Evolutionary conservation across 352 stramenopile species (phyloP).

Genomic region (Phytophthora macrochlamydospora): DNA sequence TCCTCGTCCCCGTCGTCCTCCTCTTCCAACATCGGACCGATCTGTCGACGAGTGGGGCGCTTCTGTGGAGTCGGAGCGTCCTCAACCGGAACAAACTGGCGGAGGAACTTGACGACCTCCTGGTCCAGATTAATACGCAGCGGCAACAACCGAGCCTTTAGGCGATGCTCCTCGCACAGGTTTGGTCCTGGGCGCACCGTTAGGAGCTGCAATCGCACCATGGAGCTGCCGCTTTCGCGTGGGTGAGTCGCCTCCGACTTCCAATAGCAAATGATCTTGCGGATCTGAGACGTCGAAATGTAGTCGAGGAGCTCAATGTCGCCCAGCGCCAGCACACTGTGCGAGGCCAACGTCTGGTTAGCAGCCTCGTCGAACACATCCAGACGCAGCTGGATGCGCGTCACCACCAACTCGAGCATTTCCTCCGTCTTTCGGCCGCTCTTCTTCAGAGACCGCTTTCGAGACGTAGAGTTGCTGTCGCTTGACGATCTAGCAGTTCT

Average conservation of each 20-base stretch:
- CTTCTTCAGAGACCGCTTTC: constrained; percentile 79
- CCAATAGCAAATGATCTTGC: constrained; percentile 91
- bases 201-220: constrained; percentile 81
- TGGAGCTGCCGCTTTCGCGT: constrained; percentile 84
- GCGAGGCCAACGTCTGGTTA: constrained; percentile 72
- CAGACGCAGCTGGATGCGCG: constrained; percentile 81
- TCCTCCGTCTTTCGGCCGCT: constrained; percentile 87
- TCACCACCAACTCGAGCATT: constrained; percentile 87
- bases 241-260: constrained; percentile 85
- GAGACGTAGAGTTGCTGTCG: constrained; percentile 14
- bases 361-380: constrained; percentile 86
- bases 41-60: constrained; percentile 6
- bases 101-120: constrained; percentile 87
- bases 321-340: constrained; percentile 73
- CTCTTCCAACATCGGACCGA: constrained; percentile 33
- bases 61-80: constrained; percentile 24
- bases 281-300: constrained; percentile 90
- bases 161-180: constrained; percentile 81
- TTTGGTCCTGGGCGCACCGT: constrained; percentile 79
- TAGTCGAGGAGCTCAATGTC: constrained; percentile 89
- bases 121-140: constrained; percentile 88
- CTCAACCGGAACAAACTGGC: constrained; percentile 76
- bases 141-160: constrained; percentile 78
- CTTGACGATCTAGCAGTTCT: constrained; percentile 30
- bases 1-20: constrained; percentile 41